Evolutionary conservation across 108 stramenopile genomes (phyloP).

Genomic region (Pseudonitzschia multistriata): DNA sequence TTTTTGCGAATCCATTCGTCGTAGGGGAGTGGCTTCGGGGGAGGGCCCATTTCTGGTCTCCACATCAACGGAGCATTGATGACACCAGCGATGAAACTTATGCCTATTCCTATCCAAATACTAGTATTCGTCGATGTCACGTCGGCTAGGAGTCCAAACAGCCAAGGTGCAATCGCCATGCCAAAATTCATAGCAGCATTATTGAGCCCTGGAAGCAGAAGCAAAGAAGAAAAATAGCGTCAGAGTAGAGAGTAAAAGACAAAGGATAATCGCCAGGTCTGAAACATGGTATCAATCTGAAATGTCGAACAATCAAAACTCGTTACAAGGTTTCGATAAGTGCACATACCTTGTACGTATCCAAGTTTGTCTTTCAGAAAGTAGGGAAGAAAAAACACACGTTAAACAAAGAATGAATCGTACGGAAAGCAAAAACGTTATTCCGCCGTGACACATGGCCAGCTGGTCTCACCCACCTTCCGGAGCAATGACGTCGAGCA

Average conservation of each 20-base stretch:
- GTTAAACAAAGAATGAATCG: background rate
- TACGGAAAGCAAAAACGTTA: too few relatives aligned
- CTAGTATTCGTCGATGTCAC: conserved; percentile 29
- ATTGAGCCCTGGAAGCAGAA: conserved; percentile 29
- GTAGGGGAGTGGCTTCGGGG: conserved; percentile 18
- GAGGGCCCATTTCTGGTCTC: conserved; percentile 27
- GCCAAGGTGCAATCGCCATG: conserved; percentile 53
- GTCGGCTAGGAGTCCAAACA: conserved; percentile 54
- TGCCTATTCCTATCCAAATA: conserved; percentile 36
- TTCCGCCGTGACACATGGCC: too few relatives aligned
- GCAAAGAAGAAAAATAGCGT: background rate
- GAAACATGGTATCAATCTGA: background rate
- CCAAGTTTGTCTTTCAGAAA: conserved; percentile 28
- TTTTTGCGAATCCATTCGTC: conserved; percentile 9
- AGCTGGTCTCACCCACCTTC: conserved; percentile 21
- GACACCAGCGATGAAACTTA: conserved; percentile 37
- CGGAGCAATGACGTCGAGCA: conserved; percentile 52
- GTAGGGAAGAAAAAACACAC: background rate
- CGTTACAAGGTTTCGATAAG: background rate
- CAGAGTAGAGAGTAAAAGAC: too few relatives aligned
- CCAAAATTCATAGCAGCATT: conserved; percentile 57
- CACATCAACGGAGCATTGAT: conserved; percentile 45
- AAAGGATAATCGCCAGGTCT: background rate
- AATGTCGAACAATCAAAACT: background rate
- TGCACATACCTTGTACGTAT: conserved; percentile 35